Evolutionary conservation across 768 basidiomycete species (phyloP), one percentile per base, ranked within the genome.

Genomic region (Kwoniella dejecticola): DNA sequence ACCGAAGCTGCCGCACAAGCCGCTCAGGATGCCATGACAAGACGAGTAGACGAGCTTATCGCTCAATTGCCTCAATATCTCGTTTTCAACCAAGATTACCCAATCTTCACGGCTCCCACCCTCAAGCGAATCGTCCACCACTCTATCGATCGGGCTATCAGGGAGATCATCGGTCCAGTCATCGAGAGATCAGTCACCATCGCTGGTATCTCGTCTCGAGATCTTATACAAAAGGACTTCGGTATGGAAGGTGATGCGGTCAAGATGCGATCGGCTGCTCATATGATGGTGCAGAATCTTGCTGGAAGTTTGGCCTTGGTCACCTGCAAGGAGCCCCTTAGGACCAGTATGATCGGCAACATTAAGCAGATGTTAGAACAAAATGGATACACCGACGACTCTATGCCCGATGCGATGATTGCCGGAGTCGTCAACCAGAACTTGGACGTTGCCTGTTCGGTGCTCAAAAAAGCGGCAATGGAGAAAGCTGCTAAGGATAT

Each of bases 121-220:
- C 93, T 97, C 82, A 94, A 94, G 81, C 87, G 91, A 40, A 89
- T 93, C 17, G 87, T 96, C 11, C 88, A 90, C 70, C 80, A 90
- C 72, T 93, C 93, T 15, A 87, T 99, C 57, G 93, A 97, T 75
- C 87, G 91, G 27, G 90, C 96, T 11, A 90, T 98, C 57, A 88
- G 96, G 64, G 96, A 99, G 88, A 97, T 98, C 61, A 94, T 99
- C 68, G 82, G 94, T 17, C 96, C 96, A 4, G 95, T 99, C 52
- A 94, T 99, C 23, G 96, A 99, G 71, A 86, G 96, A 53, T 97
- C 94, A 21, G 96, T 97, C 23, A 98, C 96, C 0, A 98, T 99
- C 67, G 95, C 95, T 11, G 92, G 93, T 24, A 98, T 98, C 67
- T 98, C 96, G 13, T 95, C 95, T 17, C 84, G 93, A 38, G 96